Percentiles rank a stretch among this genome's conserved stretches.
Evolutionary conservation across 495 filamentous ascomycete species (phyloP).

Genomic region (Aspergillus biplanus): DNA sequence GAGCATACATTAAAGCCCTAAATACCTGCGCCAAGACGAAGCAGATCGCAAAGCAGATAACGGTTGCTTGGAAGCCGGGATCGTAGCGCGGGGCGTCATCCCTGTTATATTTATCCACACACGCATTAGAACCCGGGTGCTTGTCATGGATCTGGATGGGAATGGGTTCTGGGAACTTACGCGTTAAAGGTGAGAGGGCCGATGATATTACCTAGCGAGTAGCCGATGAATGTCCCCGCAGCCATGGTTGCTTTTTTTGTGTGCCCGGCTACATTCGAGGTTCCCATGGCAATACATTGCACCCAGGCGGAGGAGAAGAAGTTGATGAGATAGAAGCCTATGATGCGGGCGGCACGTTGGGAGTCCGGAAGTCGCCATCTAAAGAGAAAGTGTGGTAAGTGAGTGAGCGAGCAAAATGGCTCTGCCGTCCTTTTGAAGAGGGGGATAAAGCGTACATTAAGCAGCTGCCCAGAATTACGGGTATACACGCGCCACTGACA

Average conservation of each 20-base stretch:
- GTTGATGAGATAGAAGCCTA: conserved; percentile 19
- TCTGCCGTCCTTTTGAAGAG: neutral
- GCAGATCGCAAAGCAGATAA: conserved; percentile 20
- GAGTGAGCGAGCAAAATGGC: neutral
- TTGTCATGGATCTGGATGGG: neutral
- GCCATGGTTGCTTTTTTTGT: conserved; percentile 18
- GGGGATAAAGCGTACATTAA: conserved; percentile 8
- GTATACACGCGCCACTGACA: conserved; percentile 9
- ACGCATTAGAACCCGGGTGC: neutral
- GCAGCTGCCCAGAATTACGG: conserved; percentile 18
- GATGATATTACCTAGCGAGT: conserved; percentile 18
- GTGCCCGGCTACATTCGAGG: conserved; percentile 11
- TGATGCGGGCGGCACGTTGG: conserved; percentile 10
- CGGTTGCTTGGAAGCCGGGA: conserved; percentile 15
- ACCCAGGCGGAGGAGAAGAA: conserved; percentile 21
- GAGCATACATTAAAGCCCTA: conserved; percentile 2
- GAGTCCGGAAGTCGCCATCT: conserved; percentile 18
- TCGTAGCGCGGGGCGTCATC: conserved; percentile 19
- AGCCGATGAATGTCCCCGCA: conserved; percentile 13
- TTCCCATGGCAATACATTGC: conserved; percentile 17
- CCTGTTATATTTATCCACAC: conserved; percentile 2
- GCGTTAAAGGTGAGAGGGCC: conserved; percentile 17
- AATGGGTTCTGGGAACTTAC: conserved; percentile 6
- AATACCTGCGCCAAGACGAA: conserved; percentile 14
- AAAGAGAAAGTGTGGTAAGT: conserved; percentile 4